Evolutionary conservation across 164 flowering plant species (phyloP).

Genomic region (Pachysandra terminalis): DNA sequence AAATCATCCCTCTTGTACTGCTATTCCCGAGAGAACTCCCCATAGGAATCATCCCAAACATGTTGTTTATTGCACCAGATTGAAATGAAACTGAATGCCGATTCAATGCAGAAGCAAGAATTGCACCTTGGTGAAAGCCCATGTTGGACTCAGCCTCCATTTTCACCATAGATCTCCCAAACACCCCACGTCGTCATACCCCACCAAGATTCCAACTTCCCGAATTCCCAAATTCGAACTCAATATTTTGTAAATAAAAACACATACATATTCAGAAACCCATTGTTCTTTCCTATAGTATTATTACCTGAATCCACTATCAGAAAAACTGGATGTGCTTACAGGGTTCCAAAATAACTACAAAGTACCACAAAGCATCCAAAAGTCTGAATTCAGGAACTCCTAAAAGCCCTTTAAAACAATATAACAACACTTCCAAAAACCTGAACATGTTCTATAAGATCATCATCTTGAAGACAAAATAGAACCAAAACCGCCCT

Average conservation of each 20-base stretch:
- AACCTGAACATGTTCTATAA: background rate
- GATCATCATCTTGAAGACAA: background rate
- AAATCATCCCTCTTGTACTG: slow-evolving; percentile 29
- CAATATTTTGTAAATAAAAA: background rate
- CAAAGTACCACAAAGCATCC: background rate
- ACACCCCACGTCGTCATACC: slow-evolving; percentile 14
- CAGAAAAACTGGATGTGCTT: background rate
- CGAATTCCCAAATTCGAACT: background rate
- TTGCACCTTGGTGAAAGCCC: slow-evolving; percentile 39
- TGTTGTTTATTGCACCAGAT: slow-evolving; percentile 40
- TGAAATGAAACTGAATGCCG: slow-evolving; percentile 53
- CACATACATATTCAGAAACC: background rate
- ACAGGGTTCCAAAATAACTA: background rate
- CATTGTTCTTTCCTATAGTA: background rate
- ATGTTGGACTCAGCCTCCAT: slow-evolving; percentile 64
- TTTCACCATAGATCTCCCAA: slow-evolving; percentile 1
- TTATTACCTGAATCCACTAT: background rate
- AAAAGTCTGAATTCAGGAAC: background rate
- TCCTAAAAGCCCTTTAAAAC: slow-evolving; percentile 4
- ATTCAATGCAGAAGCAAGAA: slow-evolving; percentile 36
- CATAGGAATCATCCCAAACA: slow-evolving; percentile 39
- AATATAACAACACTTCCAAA: background rate
- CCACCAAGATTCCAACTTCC: too few species aligned
- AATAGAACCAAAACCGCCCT: background rate
- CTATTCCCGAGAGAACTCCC: slow-evolving; percentile 33